Conservation (phyloP, 345 rosid genomes). For the Aurinia saxatilis region DNA sequence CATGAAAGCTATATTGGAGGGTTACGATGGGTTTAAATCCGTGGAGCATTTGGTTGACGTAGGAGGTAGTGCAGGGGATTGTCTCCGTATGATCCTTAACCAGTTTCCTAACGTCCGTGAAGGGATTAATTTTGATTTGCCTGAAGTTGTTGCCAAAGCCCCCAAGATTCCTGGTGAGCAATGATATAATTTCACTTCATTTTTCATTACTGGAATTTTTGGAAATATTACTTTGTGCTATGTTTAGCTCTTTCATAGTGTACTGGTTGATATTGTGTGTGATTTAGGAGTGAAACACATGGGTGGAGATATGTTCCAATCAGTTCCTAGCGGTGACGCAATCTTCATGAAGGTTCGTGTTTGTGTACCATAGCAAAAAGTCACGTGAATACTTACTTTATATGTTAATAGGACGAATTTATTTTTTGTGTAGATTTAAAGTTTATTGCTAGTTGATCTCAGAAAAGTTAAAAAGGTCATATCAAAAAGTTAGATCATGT, state of each 20-base stretch:
- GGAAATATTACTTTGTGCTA: neutral
- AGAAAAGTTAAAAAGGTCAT: too few relatives aligned
- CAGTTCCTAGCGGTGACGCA: conserved; percentile 57
- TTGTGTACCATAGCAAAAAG: neutral
- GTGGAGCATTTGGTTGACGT: conserved; percentile 64
- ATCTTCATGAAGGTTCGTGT: conserved; percentile 68
- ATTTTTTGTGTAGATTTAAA: neutral
- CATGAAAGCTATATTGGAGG: conserved; percentile 60
- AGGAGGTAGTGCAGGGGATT: conserved; percentile 94
- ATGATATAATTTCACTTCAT: too few relatives aligned
- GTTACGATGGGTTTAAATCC: conserved; percentile 61
- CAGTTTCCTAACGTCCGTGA: conserved; percentile 40
- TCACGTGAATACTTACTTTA: conserved; percentile 7
- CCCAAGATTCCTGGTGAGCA: conserved; percentile 57
- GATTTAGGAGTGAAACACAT: conserved; percentile 48
- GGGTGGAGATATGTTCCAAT: conserved; percentile 67
- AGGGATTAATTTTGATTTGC: conserved; percentile 83
- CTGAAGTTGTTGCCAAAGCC: conserved; percentile 76
- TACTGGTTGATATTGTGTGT: neutral
- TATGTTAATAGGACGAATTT: neutral
- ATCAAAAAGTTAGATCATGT: too few relatives aligned
- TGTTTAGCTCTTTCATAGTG: neutral
- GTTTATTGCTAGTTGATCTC: neutral
- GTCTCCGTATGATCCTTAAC: conserved; percentile 67
- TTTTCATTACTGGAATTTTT: neutral